Base-by-base conservation (phyloP, 1,284 basidiomycete species). In the Malassezia equina region DNA sequence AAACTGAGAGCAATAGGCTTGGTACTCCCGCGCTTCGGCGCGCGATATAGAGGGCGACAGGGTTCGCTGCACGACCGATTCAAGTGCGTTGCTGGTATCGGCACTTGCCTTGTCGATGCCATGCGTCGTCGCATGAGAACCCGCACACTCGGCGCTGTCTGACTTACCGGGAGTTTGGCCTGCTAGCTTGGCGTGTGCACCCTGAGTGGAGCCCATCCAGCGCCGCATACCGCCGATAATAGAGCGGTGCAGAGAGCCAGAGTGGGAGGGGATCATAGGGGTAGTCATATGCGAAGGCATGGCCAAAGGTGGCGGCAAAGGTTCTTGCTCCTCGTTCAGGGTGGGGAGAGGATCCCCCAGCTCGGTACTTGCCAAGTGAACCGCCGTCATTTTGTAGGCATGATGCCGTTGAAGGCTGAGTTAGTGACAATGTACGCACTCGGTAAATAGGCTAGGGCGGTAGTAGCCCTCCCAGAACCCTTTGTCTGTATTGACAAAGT, bases 361-460 rank as follows among this genome's bases (percentile, higher is more conserved):
- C 23, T 32, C 44, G 21, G 23, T 11, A 13, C 29, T 13, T 42
- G 55, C 44, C 68, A 71, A 15, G 43, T 68, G 68, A 25, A 74
- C 67, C 1, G 70, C 69, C 0, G 71, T 74, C 71, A 74, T 74
- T 58, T 73, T 74, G 61, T 64, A 74, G 0, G 71, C 71, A 44
- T 74, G 70, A 42, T 73, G 71, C 8, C 71, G 64, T 29, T 66
- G 64, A 25, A 74, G 51, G 40, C 58, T 59, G 46, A 1, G 24
- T 17, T 8, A 25, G 29, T 9, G 4, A 17, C 7, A 7, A n/a
- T 21, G 3, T n/a, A 47, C 58, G 49, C 28, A 60, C 50, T 73
- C 70, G 1, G 71, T 74, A 32, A 74, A 74, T 2, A 74, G 62
- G 25, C 61, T 63, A 5, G 71, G 71, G 7, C 71, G 65, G 43